Evolutionary conservation across 1,284 basidiomycete species (phyloP), one percentile per base, ranked within the genome.

Genomic region (Ceratobasidium theobromae): DNA sequence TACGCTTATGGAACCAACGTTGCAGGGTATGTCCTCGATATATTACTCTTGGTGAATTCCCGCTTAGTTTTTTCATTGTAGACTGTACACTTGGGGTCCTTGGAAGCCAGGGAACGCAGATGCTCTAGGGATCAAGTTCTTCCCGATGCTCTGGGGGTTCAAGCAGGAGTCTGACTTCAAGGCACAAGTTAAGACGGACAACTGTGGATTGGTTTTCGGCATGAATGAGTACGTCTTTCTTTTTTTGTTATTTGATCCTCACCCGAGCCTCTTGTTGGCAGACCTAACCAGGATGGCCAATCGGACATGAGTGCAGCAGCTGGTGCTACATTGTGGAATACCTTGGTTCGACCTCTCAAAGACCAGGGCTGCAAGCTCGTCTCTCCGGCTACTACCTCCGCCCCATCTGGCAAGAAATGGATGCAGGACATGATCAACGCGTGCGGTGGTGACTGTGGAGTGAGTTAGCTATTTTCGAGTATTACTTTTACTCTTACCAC

Each of bases 71-170:
- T 40, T 52, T 4, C 38, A 35, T 52, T 55, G 32, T 48, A 88
- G 86, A 41, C 70, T 84, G 53, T 87, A 86, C 75, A 82, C 80
- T 23, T 88, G 87, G 86, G 77, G 77, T 58, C 77, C 82, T 23
- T 72, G 71, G 69, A 77, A 76, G 58, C 79, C 83, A 32, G 62
- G 68, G 14, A 73, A 75, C 21, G 73, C 77, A n/a, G 73, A 75
- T 16, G 53, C 69, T 0, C 75, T 80, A 65, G 84, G 82, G 43
- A 75, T 85, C 57, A 75, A 81, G 16, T 84, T 78, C 74, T 80
- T 82, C 69, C 82, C 86, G 65, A 88, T 89, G 88, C 76, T 89
- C 11, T 91, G 88, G 87, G 86, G 88, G 71, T 68, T 85, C 72
- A 68, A 77, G 69, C 69, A 72, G 1, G 74, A 77, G 33, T 57